Evolutionary conservation across 2,329 filamentous ascomycete genomes (phyloP), one percentile per base, ranked within the genome.

Genomic region (Tolypocladium cylindrosporum): DNA sequence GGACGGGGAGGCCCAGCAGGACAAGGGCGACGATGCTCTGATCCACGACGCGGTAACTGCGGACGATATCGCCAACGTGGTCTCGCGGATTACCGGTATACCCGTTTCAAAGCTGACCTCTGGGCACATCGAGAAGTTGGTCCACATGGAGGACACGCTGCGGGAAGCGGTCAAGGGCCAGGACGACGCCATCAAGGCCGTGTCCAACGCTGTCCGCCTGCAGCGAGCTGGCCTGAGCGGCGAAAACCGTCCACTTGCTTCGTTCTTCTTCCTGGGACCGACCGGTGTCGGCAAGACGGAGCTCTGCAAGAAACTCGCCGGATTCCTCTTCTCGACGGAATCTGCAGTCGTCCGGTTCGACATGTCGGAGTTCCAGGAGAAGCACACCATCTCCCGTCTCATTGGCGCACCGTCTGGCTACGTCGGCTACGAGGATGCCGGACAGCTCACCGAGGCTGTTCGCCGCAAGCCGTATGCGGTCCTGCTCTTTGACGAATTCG

Each of bases 211-310:
- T 0, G 93, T 99, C 10, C 86, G 94, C 24, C 88, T 97, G 78
- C 94, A 97, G 72, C 84, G 94, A 62, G 94, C 94, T 10, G 94
- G 94, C 1, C 79, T 97, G 10, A 95, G 89, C 60, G 91, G 91
- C 40, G 91, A 97, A 67, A 96, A 97, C 71, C 82, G 91, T 0
- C 94, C 94, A 0, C 80, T 96, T 7, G 94, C 93, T 0, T 95
- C 89, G 0, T 97, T 97, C 77, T 97, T 97, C 87, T 97, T 97
- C 82, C 82, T 97, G 4, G 94, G 94, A 0, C 94, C 94, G 6
- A 97, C 94, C 0, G 94, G 94, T 68, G 93, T 97, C 21, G 94
- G 94, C 58, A 99, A 97, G 77, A 99, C 94, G 3, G 92, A 97
- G 69, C 84, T 97, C 1, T 96, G 92, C 80, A 97, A 97, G 79